These are phyloP conservation scores for Trichoderma reesei DNA, from an alignment of 495 filamentous ascomycete species.

Conservation along the genomic window DNA sequence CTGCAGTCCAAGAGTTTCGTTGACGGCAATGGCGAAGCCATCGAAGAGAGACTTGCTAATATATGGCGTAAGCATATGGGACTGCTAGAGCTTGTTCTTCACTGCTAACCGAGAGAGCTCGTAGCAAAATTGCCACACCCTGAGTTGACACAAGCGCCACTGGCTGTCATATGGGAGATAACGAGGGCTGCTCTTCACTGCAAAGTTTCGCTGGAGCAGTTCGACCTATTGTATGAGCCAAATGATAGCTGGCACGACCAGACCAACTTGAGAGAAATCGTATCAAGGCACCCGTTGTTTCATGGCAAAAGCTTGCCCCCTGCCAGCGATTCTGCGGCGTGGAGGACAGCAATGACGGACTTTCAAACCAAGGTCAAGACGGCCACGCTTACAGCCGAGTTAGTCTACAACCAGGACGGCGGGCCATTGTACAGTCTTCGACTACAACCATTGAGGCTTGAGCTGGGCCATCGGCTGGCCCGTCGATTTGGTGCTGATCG, in stretches of 20 bases:
- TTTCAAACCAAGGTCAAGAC: constrained; percentile 23
- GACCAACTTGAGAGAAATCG: constrained; percentile 24
- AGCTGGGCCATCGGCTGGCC: constrained; percentile 32
- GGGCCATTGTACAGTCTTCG: constrained; percentile 21
- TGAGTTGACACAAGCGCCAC: constrained; percentile 27
- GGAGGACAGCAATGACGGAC: constrained; percentile 25
- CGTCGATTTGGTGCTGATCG: constrained; percentile 39
- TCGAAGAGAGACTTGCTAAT: constrained; percentile 15
- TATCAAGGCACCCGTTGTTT: constrained; percentile 24
- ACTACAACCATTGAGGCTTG: constrained; percentile 30
- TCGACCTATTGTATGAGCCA: constrained; percentile 26
- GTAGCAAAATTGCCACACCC: constrained; percentile 26
- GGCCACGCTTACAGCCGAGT: constrained; percentile 26
- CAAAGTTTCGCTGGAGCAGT: constrained; percentile 24
- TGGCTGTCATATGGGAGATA: constrained; percentile 38
- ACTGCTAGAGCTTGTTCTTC: background rate
- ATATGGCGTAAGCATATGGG: constrained; percentile 23
- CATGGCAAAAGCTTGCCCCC: constrained; percentile 33
- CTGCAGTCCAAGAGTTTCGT: background rate
- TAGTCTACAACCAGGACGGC: constrained; percentile 18
- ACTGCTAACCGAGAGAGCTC: background rate
- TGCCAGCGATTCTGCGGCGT: constrained; percentile 23
- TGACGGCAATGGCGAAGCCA: background rate
- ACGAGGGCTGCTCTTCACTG: constrained; percentile 34
- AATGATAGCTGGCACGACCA: constrained; percentile 22